Evolutionary conservation across 495 filamentous ascomycete genomes (phyloP), one percentile per base, ranked within the genome.

Genomic region (Cercophora newfieldiana): DNA sequence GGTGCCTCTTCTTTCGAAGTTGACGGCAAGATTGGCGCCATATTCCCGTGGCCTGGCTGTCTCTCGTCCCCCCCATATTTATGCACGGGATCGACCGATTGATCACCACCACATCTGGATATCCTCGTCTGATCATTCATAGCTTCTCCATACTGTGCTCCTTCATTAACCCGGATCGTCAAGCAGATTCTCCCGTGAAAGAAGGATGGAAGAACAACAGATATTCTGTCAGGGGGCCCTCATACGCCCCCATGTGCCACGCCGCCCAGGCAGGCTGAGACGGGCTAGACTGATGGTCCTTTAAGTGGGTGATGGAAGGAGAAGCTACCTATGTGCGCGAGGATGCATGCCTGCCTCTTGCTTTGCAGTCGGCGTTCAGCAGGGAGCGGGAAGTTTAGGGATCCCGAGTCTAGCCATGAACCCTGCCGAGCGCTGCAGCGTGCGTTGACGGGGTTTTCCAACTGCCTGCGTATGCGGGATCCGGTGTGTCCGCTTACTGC

Each of bases 11-110:
- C n/a, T n/a, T n/a, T n/a, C n/a, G n/a, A n/a, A n/a, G 37, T 44
- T 14, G 37, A 44, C 37, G 37, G 37, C 10, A 44, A 14, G 37
- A 16, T 16, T 16, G 37, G 37, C 37, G 37, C 37, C 4, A 16
- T 44, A 5, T 33, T 4, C 24, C 19, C 7, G 49, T 19, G 49
- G 21, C 14, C 51, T 55, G 21, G 26, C n/a, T 28, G 19, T 12
- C 3, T 26, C 21, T 55, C 4, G 51, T 10, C 6, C 51, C 22
- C 1, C 26, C 6, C 21, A 24, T 19, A 19, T 53, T 55, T 28
- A 55, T 55, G 51, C 51, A 55, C 51, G 14, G 51, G 51, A 55
- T 55, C 51, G 51, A 26, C 51, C 51, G 51, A 55, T 55, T 55
- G 22, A 55, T 55, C 51, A 28, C 14, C 51, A 22, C 25, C n/a